Percentiles rank a stretch among this genome's conserved stretches.
Evolutionary conservation across 768 basidiomycete genomes (phyloP).

Genomic region (Russula brevipes): DNA sequence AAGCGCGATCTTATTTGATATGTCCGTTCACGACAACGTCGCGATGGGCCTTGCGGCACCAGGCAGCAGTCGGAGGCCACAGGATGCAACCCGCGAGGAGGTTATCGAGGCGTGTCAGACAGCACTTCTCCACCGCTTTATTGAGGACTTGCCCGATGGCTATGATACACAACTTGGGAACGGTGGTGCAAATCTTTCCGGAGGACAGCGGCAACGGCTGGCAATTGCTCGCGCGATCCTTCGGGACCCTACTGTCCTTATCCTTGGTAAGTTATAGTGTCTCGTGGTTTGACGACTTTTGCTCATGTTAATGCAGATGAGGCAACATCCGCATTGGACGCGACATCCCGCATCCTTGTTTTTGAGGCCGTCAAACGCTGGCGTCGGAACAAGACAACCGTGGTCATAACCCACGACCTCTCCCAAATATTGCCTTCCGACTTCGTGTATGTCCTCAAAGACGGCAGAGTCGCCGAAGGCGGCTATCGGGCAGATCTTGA

Average conservation of each 20-base stretch:
- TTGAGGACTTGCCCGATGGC: constrained; percentile 75
- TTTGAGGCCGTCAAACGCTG: constrained; percentile 66
- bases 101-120: constrained; percentile 79
- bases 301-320: constrained; percentile 48
- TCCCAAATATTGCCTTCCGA: constrained; percentile 69
- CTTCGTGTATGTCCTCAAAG: constrained; percentile 89
- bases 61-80: constrained; percentile 36
- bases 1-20: constrained; percentile 73
- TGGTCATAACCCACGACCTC: constrained; percentile 95
- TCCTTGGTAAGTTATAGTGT: constrained; percentile 64
- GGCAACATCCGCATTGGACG: constrained; percentile 80
- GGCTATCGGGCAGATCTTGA: constrained; percentile 84
- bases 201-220: constrained; percentile 88
- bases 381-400: constrained; percentile 76
- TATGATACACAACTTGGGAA: constrained; percentile 80
- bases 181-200: constrained; percentile 73
- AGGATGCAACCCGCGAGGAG: constrained; percentile 56
- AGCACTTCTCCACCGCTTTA: constrained; percentile 84
- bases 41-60: constrained; percentile 64
- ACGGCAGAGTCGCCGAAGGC: constrained; percentile 77
- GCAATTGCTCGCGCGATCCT: constrained; percentile 84
- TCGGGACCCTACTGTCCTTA: constrained; percentile 80
- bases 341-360: constrained; percentile 79
- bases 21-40: constrained; percentile 80
- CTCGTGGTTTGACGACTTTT: neutral